Percentiles rank a stretch among this genome's conserved stretches.
Evolutionary conservation across 108 stramenopile genomes (phyloP).

Genomic region (Cyclostephanos invisitatus): DNA sequence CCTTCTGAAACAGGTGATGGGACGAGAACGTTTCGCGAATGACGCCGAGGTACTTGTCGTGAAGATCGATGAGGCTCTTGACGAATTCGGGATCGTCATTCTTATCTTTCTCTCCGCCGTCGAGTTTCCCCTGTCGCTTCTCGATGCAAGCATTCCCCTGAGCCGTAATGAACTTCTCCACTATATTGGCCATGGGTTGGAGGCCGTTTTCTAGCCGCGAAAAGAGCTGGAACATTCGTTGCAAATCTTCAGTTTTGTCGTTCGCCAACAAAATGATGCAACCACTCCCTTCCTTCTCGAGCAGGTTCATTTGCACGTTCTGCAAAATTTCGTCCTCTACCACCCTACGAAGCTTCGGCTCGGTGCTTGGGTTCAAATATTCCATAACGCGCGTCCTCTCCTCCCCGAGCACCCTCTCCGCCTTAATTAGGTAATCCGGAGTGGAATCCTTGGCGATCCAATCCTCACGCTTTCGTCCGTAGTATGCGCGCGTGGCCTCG

Average conservation of each 20-base stretch:
- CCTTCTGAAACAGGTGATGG: conserved; percentile 97
- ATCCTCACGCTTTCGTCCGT: conserved; percentile 90
- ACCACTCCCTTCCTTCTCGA: conserved; percentile 98
- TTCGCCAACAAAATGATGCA: conserved; percentile 94
- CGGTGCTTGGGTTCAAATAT: conserved; percentile 92
- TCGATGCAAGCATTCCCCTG: conserved; percentile 90
- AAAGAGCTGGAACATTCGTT: conserved; percentile 97
- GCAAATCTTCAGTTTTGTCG: conserved; percentile 95
- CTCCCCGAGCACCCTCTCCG: conserved; percentile 90
- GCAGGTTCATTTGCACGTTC: conserved; percentile 87
- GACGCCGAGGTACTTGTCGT: conserved; percentile 94
- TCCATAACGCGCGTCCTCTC: conserved; percentile 89
- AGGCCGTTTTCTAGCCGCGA: conserved; percentile 91
- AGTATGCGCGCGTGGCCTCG: conserved; percentile 87
- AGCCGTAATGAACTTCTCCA: conserved; percentile 79
- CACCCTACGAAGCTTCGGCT: conserved; percentile 89
- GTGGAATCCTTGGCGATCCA: conserved; percentile 96
- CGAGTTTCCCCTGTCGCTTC: conserved; percentile 85
- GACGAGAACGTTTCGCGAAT: conserved; percentile 92
- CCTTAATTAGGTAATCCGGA: conserved; percentile 97
- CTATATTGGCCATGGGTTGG: conserved; percentile 91
- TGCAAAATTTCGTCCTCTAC: conserved; percentile 96
- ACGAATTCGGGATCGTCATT: conserved; percentile 98
- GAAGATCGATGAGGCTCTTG: conserved; percentile 93
- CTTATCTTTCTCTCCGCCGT: conserved; percentile 89